These are phyloP conservation scores for Lactarius indigo DNA, from an alignment of 768 basidiomycete species.

Conservation along the genomic window DNA sequence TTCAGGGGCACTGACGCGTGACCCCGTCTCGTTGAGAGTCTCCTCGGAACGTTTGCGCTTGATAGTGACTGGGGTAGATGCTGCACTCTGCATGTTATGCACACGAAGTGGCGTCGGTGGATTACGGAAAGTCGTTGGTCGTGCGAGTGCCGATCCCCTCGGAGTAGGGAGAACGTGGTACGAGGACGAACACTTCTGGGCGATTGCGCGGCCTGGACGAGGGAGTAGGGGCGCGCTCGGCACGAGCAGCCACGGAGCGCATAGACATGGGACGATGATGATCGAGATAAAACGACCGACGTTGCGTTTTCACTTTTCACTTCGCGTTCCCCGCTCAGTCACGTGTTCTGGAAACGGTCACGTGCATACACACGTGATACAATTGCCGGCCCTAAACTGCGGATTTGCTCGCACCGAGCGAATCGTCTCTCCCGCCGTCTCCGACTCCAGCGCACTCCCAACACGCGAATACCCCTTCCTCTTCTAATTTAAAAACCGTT, in stretches of 20 bases:
- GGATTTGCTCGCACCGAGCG: conserved; percentile 2
- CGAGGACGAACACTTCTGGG: conserved; percentile 55
- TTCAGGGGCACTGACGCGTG: background rate
- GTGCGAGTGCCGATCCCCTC: conserved; percentile 24
- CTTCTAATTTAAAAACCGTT: conserved; percentile 18
- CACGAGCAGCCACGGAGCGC: conserved; percentile 4
- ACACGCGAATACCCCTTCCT: conserved; percentile 15
- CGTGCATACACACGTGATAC: conserved; percentile 5
- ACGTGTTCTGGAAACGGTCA: conserved; percentile 5
- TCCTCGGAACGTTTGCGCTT: conserved; percentile 30
- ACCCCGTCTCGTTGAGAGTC: conserved; percentile 1
- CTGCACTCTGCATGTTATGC: conserved; percentile 24
- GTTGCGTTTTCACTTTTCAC: background rate
- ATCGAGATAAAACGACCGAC: conserved; percentile 8
- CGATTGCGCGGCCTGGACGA: conserved; percentile 33
- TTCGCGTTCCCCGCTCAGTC: conserved; percentile 15
- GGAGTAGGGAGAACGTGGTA: conserved; percentile 48
- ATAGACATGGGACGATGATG: conserved; percentile 18
- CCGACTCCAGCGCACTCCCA: conserved; percentile 12
- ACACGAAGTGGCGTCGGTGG: conserved; percentile 27
- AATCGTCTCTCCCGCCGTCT: background rate
- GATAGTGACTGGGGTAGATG: conserved; percentile 11
- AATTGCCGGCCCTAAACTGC: conserved; percentile 6
- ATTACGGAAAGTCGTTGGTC: conserved; percentile 17
- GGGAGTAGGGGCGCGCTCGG: conserved; percentile 24